phyloP scores from a whole-genome alignment of 768 basidiomycete species.

The Lentinula raphanica region DNA sequence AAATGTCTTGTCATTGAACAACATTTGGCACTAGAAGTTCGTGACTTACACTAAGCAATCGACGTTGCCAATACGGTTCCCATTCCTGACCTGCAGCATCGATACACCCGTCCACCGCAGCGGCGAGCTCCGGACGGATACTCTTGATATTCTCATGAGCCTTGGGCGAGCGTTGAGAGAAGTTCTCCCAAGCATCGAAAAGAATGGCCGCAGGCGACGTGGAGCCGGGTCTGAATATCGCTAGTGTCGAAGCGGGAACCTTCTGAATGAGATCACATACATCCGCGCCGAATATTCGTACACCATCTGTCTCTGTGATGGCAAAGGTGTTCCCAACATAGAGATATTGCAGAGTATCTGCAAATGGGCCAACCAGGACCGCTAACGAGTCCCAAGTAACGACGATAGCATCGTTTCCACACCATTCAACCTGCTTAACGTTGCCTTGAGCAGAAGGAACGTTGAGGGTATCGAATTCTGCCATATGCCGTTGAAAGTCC shows the following conservation, averaged over 20 bases:
- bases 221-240: slow-evolving; percentile 90
- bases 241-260: slow-evolving; percentile 84
- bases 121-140: slow-evolving; percentile 79
- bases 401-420: slow-evolving; percentile 90
- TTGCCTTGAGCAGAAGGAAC: slow-evolving; percentile 51
- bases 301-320: slow-evolving; percentile 84
- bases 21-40: neutral
- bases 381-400: slow-evolving; percentile 77
- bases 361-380: slow-evolving; percentile 87
- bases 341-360: slow-evolving; percentile 80
- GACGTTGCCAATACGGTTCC: slow-evolving; percentile 86
- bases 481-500: slow-evolving; percentile 84
- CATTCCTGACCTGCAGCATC: slow-evolving; percentile 92
- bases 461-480: slow-evolving; percentile 73
- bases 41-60: slow-evolving; percentile 66
- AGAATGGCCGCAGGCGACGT: slow-evolving; percentile 87
- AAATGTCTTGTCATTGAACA: neutral
- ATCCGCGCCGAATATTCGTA: slow-evolving; percentile 76
- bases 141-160: slow-evolving; percentile 89
- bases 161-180: slow-evolving; percentile 77
- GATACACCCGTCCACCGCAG: slow-evolving; percentile 87
- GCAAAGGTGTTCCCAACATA: slow-evolving; percentile 74
- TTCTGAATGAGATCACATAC: slow-evolving; percentile 89
- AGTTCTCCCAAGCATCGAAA: slow-evolving; percentile 89
- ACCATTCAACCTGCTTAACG: slow-evolving; percentile 83